Percentiles rank a stretch among this genome's conserved stretches.
Evolutionary conservation across 805 yeast species (phyloP).

Genomic region (Saccharomycopsis vini): DNA sequence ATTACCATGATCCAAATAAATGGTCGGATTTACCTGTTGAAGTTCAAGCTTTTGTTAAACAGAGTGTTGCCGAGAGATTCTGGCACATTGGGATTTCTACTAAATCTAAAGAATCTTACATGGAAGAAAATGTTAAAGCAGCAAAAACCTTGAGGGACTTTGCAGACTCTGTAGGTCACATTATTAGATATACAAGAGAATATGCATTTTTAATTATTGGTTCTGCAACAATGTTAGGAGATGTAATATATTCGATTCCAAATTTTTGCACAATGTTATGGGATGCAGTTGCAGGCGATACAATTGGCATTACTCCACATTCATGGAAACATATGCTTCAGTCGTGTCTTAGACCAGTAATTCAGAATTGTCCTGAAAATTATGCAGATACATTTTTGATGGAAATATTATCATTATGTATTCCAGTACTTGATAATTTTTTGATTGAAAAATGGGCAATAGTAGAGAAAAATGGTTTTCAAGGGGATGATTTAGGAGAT

Average conservation of each 20-base stretch:
- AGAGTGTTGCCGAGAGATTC: constrained; percentile 84
- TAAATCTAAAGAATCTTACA: constrained; percentile 87
- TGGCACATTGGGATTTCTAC: constrained; percentile 98
- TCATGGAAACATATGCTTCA: constrained; percentile 97
- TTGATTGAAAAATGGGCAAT: constrained; percentile 69
- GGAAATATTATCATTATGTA: constrained; percentile 68
- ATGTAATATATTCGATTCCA: constrained; percentile 79
- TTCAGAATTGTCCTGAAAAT: constrained; percentile 78
- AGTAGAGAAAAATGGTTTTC: constrained; percentile 35
- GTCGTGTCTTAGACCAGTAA: constrained; percentile 74
- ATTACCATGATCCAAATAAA: constrained; percentile 87
- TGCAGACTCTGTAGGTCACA: constrained; percentile 96
- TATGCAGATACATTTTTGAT: constrained; percentile 61
- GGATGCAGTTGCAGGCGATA: constrained; percentile 79
- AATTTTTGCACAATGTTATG: constrained; percentile 67
- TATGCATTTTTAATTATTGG: constrained; percentile 87
- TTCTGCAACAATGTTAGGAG: constrained; percentile 83
- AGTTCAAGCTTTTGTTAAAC: constrained; percentile 85
- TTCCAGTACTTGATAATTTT: constrained; percentile 64
- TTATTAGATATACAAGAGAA: constrained; percentile 89
- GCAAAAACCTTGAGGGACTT: constrained; percentile 90
- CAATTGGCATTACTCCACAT: constrained; percentile 83
- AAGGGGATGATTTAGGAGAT: constrained; percentile 29
- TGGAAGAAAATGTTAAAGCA: constrained; percentile 90
- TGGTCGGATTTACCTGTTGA: constrained; percentile 84